A percentile compares a stretch with the other conserved stretches of the same genome.
Conservation (phyloP, 164 flowering plant genomes). For the Euptelea pleiosperma region DNA sequence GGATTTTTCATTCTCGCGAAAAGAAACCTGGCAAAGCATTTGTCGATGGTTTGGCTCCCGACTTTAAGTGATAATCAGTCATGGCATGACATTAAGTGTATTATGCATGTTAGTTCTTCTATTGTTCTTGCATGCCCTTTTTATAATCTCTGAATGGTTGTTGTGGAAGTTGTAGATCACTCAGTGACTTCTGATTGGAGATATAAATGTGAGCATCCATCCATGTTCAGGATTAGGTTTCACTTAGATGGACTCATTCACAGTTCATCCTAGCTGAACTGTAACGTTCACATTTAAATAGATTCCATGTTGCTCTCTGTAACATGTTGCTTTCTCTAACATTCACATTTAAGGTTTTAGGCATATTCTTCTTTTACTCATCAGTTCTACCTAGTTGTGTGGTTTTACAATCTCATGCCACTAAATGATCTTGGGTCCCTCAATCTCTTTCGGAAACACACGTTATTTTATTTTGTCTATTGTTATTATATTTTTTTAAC, state of each 20-base stretch:
- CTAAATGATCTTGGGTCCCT: too few species aligned
- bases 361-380: too few species aligned
- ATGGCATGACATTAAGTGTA: slow-evolving; percentile 3
- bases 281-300: neutral
- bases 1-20: slow-evolving; percentile 92
- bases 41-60: slow-evolving; percentile 88
- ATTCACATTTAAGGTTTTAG: too few species aligned
- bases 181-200: neutral
- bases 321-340: too few species aligned
- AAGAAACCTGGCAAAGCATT: slow-evolving; percentile 94
- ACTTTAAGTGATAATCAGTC: slow-evolving; percentile 22
- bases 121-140: neutral
- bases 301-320: too few species aligned
- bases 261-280: neutral
- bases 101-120: neutral
- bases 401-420: too few species aligned
- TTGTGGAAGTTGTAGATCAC: neutral
- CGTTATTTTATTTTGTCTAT: too few species aligned
- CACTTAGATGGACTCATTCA: neutral
- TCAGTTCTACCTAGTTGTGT: too few species aligned
- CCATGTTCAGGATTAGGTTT: neutral
- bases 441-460: too few species aligned
- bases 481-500: too few species aligned
- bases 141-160: too few species aligned
- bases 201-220: neutral